phyloP scores from a whole-genome alignment of 2,329 filamentous ascomycete genomes.

The Fusarium bulbicola region DNA sequence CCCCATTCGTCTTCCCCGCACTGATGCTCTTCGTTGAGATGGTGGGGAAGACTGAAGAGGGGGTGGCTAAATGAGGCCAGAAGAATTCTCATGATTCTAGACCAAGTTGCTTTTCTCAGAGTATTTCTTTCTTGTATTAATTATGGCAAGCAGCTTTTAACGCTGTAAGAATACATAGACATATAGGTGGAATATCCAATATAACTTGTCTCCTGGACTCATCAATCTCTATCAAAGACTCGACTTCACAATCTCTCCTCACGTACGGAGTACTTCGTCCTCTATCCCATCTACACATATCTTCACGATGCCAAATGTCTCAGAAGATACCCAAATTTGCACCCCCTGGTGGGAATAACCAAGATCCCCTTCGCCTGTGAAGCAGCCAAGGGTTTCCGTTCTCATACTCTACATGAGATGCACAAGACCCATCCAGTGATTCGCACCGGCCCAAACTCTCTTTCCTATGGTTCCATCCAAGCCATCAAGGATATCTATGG shows the following conservation, averaged over 20 bases:
- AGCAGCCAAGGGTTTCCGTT: conserved; percentile 49
- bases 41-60: background rate
- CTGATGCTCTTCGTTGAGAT: background rate
- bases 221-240: background rate
- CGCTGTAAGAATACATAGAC: background rate
- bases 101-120: conserved; percentile 3
- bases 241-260: background rate
- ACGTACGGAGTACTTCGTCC: conserved; percentile 17
- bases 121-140: background rate
- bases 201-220: background rate
- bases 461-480: conserved; percentile 37
- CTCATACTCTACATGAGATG: conserved; percentile 56
- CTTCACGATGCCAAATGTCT: conserved; percentile 51
- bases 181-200: background rate
- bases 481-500: conserved; percentile 50
- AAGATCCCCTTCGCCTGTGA: conserved; percentile 35
- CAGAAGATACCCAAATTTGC: conserved; percentile 35
- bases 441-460: conserved; percentile 41
- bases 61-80: background rate
- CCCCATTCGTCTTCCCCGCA: background rate
- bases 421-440: conserved; percentile 54
- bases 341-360: conserved; percentile 33
- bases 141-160: conserved; percentile 9
- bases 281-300: conserved; percentile 29
- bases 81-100: background rate